Evolutionary conservation across 2,329 filamentous ascomycete genomes (phyloP).

Genomic region (Penicillium sp.): DNA sequence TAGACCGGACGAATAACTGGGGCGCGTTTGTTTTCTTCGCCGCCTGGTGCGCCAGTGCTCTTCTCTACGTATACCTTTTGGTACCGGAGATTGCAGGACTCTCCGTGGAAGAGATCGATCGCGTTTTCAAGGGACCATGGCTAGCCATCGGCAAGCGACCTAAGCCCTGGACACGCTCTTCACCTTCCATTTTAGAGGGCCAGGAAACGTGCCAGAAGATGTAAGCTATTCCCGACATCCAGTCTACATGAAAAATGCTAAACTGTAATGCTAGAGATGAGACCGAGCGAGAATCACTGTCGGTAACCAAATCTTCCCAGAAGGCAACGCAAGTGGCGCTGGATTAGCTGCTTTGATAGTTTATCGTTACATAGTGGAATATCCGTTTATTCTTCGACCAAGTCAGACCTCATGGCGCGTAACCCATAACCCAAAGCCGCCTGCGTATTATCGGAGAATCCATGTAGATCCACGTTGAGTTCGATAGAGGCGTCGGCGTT

Average conservation of each 20-base stretch:
- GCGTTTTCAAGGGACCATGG: neutral
- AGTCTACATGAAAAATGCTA: neutral
- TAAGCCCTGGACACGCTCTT: neutral
- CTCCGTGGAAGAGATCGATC: slow-evolving; percentile 34
- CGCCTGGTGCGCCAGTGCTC: slow-evolving; percentile 35
- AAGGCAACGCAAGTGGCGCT: neutral
- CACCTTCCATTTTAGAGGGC: neutral
- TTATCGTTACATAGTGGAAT: neutral
- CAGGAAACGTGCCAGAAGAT: neutral
- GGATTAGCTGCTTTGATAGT: neutral
- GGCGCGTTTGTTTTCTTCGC: slow-evolving; percentile 45
- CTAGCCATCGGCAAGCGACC: neutral
- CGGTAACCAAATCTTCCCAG: neutral
- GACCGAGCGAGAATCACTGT: neutral
- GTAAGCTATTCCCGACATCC: neutral
- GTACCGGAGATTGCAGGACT: slow-evolving; percentile 37
- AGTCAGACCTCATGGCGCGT: too few species aligned
- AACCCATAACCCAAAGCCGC: too few species aligned
- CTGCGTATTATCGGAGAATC: too few species aligned
- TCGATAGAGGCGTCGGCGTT: neutral
- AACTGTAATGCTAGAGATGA: neutral
- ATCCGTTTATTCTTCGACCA: too few species aligned
- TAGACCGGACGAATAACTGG: slow-evolving; percentile 38
- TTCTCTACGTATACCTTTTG: slow-evolving; percentile 39
- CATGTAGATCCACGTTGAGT: too few species aligned